A percentile compares a stretch with the other conserved stretches of the same genome.
These are phyloP conservation scores for Fomitopsis schrenkii DNA, from an alignment of 1,284 basidiomycete species.

Conservation along the genomic window DNA sequence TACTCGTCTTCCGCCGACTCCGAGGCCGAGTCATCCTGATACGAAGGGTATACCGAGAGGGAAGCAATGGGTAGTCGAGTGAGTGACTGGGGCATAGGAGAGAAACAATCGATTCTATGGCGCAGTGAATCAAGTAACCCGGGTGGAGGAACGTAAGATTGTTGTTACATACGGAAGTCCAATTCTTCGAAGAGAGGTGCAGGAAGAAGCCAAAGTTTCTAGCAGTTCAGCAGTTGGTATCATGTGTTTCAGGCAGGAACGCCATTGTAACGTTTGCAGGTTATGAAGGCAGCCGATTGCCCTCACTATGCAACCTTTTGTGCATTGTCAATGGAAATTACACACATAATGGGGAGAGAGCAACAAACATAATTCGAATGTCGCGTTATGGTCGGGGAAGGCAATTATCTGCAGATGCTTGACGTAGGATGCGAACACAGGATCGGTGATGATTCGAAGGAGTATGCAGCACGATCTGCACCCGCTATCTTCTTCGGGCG, in stretches of 20 bases:
- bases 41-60: not conserved
- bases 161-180: not conserved
- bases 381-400: not conserved
- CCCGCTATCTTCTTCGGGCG: not conserved
- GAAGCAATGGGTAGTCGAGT: not conserved
- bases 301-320: not conserved
- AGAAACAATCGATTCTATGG: not conserved
- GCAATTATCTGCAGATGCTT: not conserved
- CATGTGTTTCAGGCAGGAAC: not conserved
- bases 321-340: not conserved
- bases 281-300: not conserved
- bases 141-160: not conserved
- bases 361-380: not conserved
- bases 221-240: not conserved
- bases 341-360: not conserved
- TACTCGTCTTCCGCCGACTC: not conserved
- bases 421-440: not conserved
- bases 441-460: not conserved
- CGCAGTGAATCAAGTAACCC: not conserved
- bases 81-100: not conserved
- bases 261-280: not conserved
- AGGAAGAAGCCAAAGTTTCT: not conserved
- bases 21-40: not conserved
- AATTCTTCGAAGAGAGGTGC: not conserved
- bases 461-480: not conserved